Evolutionary conservation across 495 filamentous ascomycete genomes (phyloP).

Genomic region (Hyaloscypha finlandica): DNA sequence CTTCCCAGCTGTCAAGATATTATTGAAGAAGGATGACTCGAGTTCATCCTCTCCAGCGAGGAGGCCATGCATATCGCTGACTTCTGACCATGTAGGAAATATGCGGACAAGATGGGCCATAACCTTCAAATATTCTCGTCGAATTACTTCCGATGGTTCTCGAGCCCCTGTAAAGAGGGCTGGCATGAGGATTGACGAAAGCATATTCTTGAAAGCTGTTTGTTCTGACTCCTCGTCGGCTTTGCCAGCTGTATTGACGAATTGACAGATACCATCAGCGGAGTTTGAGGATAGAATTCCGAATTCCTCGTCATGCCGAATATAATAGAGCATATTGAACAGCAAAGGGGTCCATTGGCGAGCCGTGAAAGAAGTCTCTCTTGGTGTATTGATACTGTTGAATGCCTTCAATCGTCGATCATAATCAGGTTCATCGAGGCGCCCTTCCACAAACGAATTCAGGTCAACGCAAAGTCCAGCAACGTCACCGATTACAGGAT

Average conservation of each 20-base stretch:
- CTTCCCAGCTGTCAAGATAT: slow-evolving; percentile 88
- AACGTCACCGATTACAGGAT: slow-evolving; percentile 59
- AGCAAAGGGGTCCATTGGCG: slow-evolving; percentile 89
- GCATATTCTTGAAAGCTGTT: slow-evolving; percentile 43
- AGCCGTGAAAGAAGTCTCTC: slow-evolving; percentile 55
- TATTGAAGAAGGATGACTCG: slow-evolving; percentile 91
- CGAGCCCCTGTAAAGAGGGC: slow-evolving; percentile 72
- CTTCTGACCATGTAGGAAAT: slow-evolving; percentile 65
- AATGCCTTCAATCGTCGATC: slow-evolving; percentile 78
- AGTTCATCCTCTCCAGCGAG: slow-evolving; percentile 73
- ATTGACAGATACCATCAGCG: slow-evolving; percentile 76
- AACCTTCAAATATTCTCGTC: slow-evolving; percentile 75
- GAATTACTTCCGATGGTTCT: slow-evolving; percentile 79
- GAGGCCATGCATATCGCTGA: slow-evolving; percentile 74
- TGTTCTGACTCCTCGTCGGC: slow-evolving; percentile 40
- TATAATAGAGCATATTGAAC: slow-evolving; percentile 86
- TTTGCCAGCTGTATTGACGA: slow-evolving; percentile 60
- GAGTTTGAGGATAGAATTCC: slow-evolving; percentile 80
- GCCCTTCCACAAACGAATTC: slow-evolving; percentile 69
- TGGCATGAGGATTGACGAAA: slow-evolving; percentile 68
- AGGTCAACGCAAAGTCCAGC: slow-evolving; percentile 75
- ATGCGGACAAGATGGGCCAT: slow-evolving; percentile 75
- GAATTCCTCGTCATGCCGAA: slow-evolving; percentile 85
- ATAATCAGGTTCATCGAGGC: slow-evolving; percentile 84
- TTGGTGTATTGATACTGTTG: slow-evolving; percentile 63